A percentile compares a stretch with the other conserved stretches of the same genome.
Conservation (phyloP, 177 flowering plant species). For the Vitis hybrid region DNA sequence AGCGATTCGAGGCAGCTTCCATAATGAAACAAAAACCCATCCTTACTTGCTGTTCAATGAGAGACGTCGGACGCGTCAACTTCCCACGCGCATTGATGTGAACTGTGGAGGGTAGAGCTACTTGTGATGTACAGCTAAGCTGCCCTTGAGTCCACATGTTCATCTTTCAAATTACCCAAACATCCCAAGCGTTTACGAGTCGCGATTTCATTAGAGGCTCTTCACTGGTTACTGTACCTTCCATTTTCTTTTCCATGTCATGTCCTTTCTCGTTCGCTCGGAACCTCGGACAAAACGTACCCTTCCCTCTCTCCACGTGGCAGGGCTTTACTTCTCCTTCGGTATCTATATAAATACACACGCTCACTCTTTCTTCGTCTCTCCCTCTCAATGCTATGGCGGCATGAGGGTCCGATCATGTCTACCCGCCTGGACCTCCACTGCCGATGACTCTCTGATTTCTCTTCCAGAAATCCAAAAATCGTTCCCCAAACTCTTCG, state of each 20-base stretch:
- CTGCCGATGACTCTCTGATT: slow-evolving; percentile 9
- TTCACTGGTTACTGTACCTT: too few species aligned
- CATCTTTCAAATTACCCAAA: too few species aligned
- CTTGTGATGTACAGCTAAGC: too few species aligned
- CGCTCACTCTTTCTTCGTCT: not conserved
- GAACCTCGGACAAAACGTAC: slow-evolving; percentile 1
- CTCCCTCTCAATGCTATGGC: not conserved
- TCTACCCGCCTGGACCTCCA: slow-evolving; percentile 29
- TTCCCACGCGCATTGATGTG: too few species aligned
- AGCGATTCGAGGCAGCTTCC: too few species aligned
- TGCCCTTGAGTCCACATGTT: too few species aligned
- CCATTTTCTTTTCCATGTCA: not conserved
- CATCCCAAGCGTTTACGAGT: too few species aligned
- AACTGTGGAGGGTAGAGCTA: too few species aligned
- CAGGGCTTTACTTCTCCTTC: not conserved
- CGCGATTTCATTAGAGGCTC: too few species aligned
- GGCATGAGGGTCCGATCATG: slow-evolving; percentile 42
- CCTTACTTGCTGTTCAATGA: too few species aligned
- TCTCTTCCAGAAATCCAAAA: not conserved
- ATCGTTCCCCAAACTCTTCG: slow-evolving; percentile 4
- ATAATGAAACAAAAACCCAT: too few species aligned
- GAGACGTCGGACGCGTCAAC: too few species aligned
- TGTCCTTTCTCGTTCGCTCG: not conserved
- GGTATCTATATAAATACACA: not conserved
- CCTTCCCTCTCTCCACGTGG: not conserved